A percentile compares a stretch with the other conserved stretches of the same genome.
Conservation (phyloP, 2,329 filamentous ascomycete genomes). For the Cytospora piceae region DNA sequence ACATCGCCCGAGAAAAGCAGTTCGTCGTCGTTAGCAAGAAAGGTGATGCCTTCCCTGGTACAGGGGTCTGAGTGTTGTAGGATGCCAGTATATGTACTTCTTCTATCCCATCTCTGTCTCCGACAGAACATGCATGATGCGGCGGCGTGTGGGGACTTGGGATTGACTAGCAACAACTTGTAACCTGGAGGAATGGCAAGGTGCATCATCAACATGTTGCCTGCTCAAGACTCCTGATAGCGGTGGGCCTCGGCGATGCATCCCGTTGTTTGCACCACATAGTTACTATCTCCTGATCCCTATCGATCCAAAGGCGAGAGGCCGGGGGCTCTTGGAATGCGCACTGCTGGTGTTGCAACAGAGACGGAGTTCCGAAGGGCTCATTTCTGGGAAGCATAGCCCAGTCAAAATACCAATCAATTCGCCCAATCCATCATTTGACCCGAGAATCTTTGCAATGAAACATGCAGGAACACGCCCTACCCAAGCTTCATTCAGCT, state of each 20-base stretch:
- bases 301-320: background rate
- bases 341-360: background rate
- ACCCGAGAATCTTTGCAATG: background rate
- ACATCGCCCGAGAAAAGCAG: constrained; percentile 87
- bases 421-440: background rate
- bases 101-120: background rate
- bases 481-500: background rate
- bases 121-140: background rate
- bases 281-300: background rate
- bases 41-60: constrained; percentile 89
- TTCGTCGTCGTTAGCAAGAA: constrained; percentile 96
- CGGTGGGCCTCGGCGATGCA: background rate
- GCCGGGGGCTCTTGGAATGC: background rate
- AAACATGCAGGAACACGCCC: background rate
- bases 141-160: background rate
- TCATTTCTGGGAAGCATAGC: background rate
- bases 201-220: background rate
- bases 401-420: background rate
- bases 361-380: background rate
- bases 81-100: background rate
- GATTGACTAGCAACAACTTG: background rate
- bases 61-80: constrained; percentile 60
- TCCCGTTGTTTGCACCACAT: background rate
- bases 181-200: background rate
- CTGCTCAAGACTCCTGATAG: background rate